These are phyloP conservation scores for Lobosporangium transversale DNA, from an alignment of 192 early-diverging fungal species.

Conservation along the genomic window DNA sequence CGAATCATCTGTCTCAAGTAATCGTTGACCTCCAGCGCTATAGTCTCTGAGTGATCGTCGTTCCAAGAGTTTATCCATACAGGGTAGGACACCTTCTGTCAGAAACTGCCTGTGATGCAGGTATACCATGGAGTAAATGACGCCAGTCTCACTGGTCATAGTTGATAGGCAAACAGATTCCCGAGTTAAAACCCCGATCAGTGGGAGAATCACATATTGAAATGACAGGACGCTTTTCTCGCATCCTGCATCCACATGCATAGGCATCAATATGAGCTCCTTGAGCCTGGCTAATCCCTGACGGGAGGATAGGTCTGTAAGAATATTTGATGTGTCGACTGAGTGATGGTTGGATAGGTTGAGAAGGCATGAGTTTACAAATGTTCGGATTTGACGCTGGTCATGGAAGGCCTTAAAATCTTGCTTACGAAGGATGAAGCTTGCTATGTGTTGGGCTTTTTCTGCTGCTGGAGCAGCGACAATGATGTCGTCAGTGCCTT, in stretches of 20 bases:
- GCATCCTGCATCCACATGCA: constrained; percentile 38
- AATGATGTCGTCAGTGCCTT: constrained; percentile 46
- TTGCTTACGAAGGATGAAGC: constrained; percentile 2
- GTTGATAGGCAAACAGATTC: constrained; percentile 40
- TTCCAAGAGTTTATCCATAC: constrained; percentile 31
- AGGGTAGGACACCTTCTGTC: constrained; percentile 31
- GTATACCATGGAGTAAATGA: constrained; percentile 49
- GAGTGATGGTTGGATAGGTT: constrained; percentile 49
- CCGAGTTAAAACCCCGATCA: constrained; percentile 54
- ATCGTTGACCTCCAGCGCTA: not conserved
- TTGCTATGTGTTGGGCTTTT: constrained; percentile 4
- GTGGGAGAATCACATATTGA: constrained; percentile 50
- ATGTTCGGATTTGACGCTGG: constrained; percentile 7
- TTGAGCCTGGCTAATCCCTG: constrained; percentile 23
- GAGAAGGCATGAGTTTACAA: constrained; percentile 44
- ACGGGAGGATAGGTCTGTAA: constrained; percentile 11
- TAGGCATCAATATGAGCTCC: constrained; percentile 30
- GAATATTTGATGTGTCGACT: constrained; percentile 30
- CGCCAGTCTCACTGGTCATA: constrained; percentile 32
- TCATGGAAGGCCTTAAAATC: not conserved
- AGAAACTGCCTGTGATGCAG: constrained; percentile 18
- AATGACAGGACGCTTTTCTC: constrained; percentile 23
- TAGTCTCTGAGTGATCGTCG: constrained; percentile 32
- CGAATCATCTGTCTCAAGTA: constrained; percentile 9
- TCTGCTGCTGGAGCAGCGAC: constrained; percentile 2